Base-by-base conservation (phyloP, 441 rosid genomes). In the Francoa sonchifolia region DNA sequence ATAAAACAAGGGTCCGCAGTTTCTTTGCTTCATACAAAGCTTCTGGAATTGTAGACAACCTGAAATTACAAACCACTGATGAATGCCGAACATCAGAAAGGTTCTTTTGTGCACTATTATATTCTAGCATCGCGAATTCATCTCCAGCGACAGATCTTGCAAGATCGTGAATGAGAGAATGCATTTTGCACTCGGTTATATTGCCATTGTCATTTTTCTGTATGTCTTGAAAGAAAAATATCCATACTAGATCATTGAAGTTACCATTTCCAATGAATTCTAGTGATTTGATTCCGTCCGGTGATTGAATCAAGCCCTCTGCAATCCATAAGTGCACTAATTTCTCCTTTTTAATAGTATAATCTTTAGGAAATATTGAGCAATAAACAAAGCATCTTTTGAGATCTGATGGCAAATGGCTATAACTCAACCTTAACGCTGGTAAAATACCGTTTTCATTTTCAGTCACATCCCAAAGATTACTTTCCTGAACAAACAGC, bases 251-350 rank as follows among this genome's bases (percentile, higher is more conserved):
- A 1, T 23, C 33, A 3, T 33, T 25, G n/a, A 42, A 51, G 10
- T 42, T 25, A 13, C 6, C 29, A 18, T 33, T 13, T 8, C 48
- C 55, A 11, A 13, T 11, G 9, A 40, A 33, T 13, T 48, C 55
- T 40, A 50, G 32, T 0, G 17, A 15, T 5, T 18, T 10, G 21
- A 8, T 12, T 18, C 15, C 13, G 8, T 25, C 18, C n/a, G 37
- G 3, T 5, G 33, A 29, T 4, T n/a, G 33, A 9, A 51, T 34
- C 10, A 42, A 42, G 2, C 56, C 56, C 12, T 35, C 56, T 1
- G 48, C 48, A 42, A 51, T 51, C 56, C 56, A 42, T 1, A 51
- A 9, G 17, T 13, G 56, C 13, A 51, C 26, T 34, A 33, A 8
- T 18, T 16, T 2, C 20, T 42, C 43, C 31, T 29, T 34, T 1